Evolutionary conservation across 108 stramenopile genomes (phyloP).

Genomic region (Chaetoceros muelleri): DNA sequence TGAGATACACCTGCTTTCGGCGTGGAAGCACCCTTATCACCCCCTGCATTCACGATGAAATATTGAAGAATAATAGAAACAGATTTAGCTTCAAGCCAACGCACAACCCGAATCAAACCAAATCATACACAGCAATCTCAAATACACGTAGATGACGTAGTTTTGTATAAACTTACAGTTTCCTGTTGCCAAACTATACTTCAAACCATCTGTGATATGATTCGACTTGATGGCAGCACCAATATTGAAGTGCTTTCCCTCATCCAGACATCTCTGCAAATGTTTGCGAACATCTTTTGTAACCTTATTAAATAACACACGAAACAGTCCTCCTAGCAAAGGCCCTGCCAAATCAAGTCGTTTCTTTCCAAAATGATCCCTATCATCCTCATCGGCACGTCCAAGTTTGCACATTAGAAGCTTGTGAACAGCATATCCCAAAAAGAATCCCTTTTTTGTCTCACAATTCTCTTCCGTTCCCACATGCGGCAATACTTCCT

Average conservation of each 20-base stretch:
- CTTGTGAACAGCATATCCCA: conserved; percentile 98
- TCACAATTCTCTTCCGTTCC: conserved; percentile 93
- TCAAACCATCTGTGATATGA: conserved; percentile 92
- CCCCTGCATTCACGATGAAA: conserved; percentile 43
- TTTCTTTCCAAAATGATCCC: conserved; percentile 99
- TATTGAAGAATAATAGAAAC: conserved; percentile 1
- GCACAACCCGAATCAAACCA: neutral
- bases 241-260: conserved; percentile 92
- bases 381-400: conserved; percentile 92
- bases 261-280: conserved; percentile 93
- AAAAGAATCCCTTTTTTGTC: conserved; percentile 98
- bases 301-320: conserved; percentile 90
- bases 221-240: conserved; percentile 93
- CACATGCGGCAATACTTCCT: conserved; percentile 97
- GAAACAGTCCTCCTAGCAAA: conserved; percentile 90
- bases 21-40: conserved; percentile 78
- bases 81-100: neutral
- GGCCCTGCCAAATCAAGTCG: conserved; percentile 98
- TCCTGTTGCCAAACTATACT: conserved; percentile 97
- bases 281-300: conserved; percentile 88
- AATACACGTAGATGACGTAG: neutral
- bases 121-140: neutral
- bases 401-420: conserved; percentile 91
- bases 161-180: conserved; percentile 76
- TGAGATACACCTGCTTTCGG: conserved; percentile 97